These are phyloP conservation scores for Termitomyces sp. DNA, from an alignment of 768 basidiomycete species.

Conservation along the genomic window DNA sequence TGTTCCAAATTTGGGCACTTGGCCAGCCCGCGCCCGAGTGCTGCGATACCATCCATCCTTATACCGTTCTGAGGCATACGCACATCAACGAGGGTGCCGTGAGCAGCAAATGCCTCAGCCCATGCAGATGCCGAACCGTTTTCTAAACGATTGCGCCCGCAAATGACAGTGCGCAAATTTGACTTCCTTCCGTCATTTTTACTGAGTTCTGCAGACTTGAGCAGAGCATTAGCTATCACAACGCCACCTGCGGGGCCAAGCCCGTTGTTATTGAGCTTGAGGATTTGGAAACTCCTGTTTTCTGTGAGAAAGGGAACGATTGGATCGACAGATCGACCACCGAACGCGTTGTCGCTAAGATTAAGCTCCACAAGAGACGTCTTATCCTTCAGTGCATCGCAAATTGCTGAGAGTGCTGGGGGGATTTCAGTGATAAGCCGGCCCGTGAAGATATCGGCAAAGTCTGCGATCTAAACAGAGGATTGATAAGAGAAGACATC, in stretches of 20 bases:
- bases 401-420: constrained; percentile 79
- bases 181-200: constrained; percentile 62
- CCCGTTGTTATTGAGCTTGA: constrained; percentile 96
- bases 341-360: constrained; percentile 95
- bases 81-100: constrained; percentile 77
- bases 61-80: constrained; percentile 99
- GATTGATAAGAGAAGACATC: neutral
- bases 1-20: constrained; percentile 60
- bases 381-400: constrained; percentile 79
- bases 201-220: constrained; percentile 65
- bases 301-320: constrained; percentile 85
- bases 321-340: constrained; percentile 90
- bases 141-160: constrained; percentile 95
- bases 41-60: constrained; percentile 82
- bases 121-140: constrained; percentile 79
- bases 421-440: constrained; percentile 96
- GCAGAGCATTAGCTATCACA: constrained; percentile 80
- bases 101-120: constrained; percentile 85
- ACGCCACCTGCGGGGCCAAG: constrained; percentile 86
- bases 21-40: constrained; percentile 70
- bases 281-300: constrained; percentile 76
- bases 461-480: constrained; percentile 74
- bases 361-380: constrained; percentile 81
- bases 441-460: constrained; percentile 97
- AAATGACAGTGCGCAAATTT: constrained; percentile 77